Base-by-base conservation (phyloP, 2,329 filamentous ascomycete species). In the Ascochyta clinopodiicola region DNA sequence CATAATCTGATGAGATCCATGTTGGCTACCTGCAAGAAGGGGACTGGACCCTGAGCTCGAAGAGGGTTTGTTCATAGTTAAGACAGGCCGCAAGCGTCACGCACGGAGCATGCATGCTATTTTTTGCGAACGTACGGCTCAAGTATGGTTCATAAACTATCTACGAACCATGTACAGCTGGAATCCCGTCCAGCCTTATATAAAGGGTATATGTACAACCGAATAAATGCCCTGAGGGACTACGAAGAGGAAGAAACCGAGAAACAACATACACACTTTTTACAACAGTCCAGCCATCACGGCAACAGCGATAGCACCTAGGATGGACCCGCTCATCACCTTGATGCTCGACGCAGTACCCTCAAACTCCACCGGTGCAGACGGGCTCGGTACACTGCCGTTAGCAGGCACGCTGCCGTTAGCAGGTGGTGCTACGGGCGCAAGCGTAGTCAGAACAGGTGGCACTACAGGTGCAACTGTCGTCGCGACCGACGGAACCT, bases 381-480 rank as follows among this genome's bases (percentile, higher is more conserved):
- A 57, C 17, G 67, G 44, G 36, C 44, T 64, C 2, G 62, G 52
- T 8, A 49, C 45, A 44, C 54, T 72, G 62, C 54, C 61, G 51
- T 64, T 72, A 57, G 56, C 66, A 57, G 62, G 47, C 21, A 50
- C 44, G 42, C 51, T 72, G 60, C 47, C 59, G 52, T 66, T 73
- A 56, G 59, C 64, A 57, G 71, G 61, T 10, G 68, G 66, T 35
- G 53, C 38, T 35, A 52, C 55, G 6, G 60, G 51, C 4, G 59
- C 35, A 15, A 63, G 38, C 5, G 60, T 51, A 19, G 63, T 63
- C 24, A 60, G 51, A 27, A 58, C 48, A 4, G 62, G 51, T 5
- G 63, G 55, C 19, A 42, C 57, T 6, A 47, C 43, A 12, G 61
- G 54, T 27, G 51, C 49, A 24, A 51, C 44, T 24, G 57, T 53